Base-by-base conservation (phyloP, 2,329 filamentous ascomycete species). In the Zymoseptoria crescenta region DNA sequence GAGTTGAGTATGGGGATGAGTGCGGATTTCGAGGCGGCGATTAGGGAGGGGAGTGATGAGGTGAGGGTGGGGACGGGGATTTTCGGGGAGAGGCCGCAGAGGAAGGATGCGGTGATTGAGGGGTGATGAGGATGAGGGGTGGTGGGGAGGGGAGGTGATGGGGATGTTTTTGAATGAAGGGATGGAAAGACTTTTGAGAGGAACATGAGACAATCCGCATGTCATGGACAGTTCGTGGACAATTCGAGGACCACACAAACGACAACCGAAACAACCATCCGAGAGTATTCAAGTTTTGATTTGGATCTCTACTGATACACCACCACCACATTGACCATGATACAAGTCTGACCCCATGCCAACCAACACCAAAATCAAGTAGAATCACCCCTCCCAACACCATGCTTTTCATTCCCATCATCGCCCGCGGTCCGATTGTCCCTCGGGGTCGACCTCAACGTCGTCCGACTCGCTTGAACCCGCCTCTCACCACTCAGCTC, bases 1-100 rank as follows among this genome's bases (percentile, higher is more conserved):
- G 91, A 96, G 78, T 74, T 97, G 75, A 96, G 92, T 75, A 99
- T 99, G 93, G 93, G 93, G 6, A 99, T 99, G 94, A 96, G 91
- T 72, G 86, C 90, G 70, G 94, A 99, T 74, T 99, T 93, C 73
- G 92, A 96, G 77, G 88, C 87, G 7, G 94, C 94, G 0, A 87
- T 97, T 69, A 76, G 75, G 10, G 78, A 91, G 78, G 94, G 94
- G 0, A 96, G 92, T 75, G 81, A 84, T 67, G 91, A 97, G 79
- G 92, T 99, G 5, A 83, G 94, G 59, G 85, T 99, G 8, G 94
- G 94, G 1, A 97, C 91, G 70, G 93, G 89, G 1, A 96, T 99
- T 59, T 99, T 99, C 73, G 94, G 94, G 1, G 78, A 86, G 70
- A 82, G 94, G 70, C 91, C 91, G 16, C 79, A 83, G 45, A 95